Percentiles rank a stretch among this genome's conserved stretches.
Conservation (phyloP, 1,139 yeast genomes). For the Magnusiomyces tetraspermus region DNA sequence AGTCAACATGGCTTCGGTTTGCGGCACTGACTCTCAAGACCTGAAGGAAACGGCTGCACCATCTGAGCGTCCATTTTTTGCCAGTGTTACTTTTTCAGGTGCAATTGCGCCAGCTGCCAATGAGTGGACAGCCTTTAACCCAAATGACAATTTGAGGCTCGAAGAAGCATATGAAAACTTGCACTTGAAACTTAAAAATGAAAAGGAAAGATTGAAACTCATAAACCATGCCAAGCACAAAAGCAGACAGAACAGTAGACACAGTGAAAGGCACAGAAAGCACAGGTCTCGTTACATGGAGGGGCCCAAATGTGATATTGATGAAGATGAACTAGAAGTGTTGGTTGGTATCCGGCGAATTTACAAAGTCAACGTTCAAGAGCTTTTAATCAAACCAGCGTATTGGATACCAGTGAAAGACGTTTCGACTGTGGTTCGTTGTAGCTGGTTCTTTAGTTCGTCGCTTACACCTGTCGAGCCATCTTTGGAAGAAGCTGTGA, state of each 20-base stretch:
- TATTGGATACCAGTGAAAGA: conserved; percentile 31
- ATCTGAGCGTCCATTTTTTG: conserved; percentile 16
- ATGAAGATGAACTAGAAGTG: conserved; percentile 17
- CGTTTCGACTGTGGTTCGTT: conserved; percentile 26
- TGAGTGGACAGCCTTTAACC: conserved; percentile 34
- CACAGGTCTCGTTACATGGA: neutral
- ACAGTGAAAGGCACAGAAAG: neutral
- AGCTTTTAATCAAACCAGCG: conserved; percentile 27
- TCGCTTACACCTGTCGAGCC: conserved; percentile 32
- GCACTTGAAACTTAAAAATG: conserved; percentile 5
- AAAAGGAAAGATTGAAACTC: conserved; percentile 1
- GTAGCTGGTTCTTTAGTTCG: conserved; percentile 32
- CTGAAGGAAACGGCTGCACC: conserved; percentile 2
- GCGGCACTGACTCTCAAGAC: neutral
- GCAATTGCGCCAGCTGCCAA: conserved; percentile 23
- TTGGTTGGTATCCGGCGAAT: conserved; percentile 33
- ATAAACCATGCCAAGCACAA: neutral
- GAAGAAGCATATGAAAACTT: conserved; percentile 16
- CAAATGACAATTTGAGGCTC: conserved; percentile 28
- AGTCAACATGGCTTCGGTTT: too few relatives aligned
- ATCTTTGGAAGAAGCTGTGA: conserved; percentile 26
- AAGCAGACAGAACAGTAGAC: neutral
- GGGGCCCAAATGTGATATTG: neutral
- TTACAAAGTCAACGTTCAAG: conserved; percentile 27
- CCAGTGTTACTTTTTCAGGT: conserved; percentile 21